A percentile compares a stretch with the other conserved stretches of the same genome.
Evolutionary conservation across 805 yeast species (phyloP).

Genomic region (Ascoidea rubescens): DNA sequence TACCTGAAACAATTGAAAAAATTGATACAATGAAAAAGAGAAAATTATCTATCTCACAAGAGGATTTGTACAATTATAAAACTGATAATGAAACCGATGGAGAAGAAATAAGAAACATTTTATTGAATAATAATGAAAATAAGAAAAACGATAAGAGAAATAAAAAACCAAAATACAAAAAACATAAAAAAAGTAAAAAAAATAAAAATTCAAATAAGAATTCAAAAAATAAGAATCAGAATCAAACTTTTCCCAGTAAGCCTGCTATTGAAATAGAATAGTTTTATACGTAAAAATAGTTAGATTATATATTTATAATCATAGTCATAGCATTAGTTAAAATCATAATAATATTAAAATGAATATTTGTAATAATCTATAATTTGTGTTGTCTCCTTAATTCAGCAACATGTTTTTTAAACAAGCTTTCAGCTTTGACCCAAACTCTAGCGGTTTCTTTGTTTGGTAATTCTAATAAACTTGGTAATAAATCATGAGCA

Average conservation of each 20-base stretch:
- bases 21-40: conserved; percentile 53
- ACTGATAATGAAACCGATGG: conserved; percentile 70
- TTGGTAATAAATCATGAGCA: conserved; percentile 78
- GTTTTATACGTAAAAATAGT: too few relatives aligned
- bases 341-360: too few relatives aligned
- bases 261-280: too few relatives aligned
- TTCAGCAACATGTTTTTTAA: conserved; percentile 73
- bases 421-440: conserved; percentile 76
- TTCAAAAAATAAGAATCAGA: too few relatives aligned
- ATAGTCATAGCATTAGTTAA: too few relatives aligned
- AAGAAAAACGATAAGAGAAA: conserved; percentile 25
- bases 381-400: conserved; percentile 35
- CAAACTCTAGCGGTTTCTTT: conserved; percentile 81
- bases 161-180: conserved; percentile 14
- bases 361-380: conserved; percentile 9
- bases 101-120: conserved; percentile 44
- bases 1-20: conserved; percentile 70
- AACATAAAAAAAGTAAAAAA: too few relatives aligned
- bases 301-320: too few relatives aligned
- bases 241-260: too few relatives aligned
- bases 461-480: conserved; percentile 70
- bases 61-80: conserved; percentile 43
- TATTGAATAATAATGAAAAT: conserved; percentile 29
- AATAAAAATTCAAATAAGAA: too few relatives aligned
- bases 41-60: conserved; percentile 26